Percentiles rank a stretch among this genome's conserved stretches.
These are phyloP conservation scores for Aspergillus sp. DNA, from an alignment of 2,329 filamentous ascomycete genomes.

Conservation along the genomic window DNA sequence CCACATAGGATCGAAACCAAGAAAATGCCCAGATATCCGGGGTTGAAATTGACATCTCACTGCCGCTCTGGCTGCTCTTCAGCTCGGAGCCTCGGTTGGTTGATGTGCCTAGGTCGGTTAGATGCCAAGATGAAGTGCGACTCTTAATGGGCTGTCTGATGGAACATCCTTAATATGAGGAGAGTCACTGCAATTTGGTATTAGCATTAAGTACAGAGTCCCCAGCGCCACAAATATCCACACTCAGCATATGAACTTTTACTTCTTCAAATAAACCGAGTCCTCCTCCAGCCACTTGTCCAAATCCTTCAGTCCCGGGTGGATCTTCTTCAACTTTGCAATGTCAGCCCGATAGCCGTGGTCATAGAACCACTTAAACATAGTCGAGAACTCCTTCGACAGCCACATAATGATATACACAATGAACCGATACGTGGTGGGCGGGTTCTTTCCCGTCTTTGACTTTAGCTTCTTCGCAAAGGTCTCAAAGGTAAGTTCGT, in stretches of 20 bases:
- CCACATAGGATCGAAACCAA: neutral
- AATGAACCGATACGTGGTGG: conserved; percentile 42
- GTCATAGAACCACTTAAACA: conserved; percentile 53
- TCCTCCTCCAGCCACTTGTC: conserved; percentile 48
- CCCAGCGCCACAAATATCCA: neutral
- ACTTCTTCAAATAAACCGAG: conserved; percentile 34
- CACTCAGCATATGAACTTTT: neutral
- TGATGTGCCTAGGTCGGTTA: too few species aligned
- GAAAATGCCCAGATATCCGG: neutral
- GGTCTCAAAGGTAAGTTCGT: conserved; percentile 49
- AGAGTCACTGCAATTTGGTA: neutral
- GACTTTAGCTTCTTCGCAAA: conserved; percentile 47
- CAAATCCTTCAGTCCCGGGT: conserved; percentile 49
- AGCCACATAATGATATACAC: conserved; percentile 39
- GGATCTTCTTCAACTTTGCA: conserved; percentile 36
- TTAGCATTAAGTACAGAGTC: neutral
- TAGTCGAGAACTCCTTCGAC: conserved; percentile 44
- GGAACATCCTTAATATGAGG: too few species aligned
- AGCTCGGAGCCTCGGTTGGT: neutral
- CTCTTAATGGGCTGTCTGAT: too few species aligned
- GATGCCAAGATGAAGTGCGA: too few species aligned
- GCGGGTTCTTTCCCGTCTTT: conserved; percentile 44
- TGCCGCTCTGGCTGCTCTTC: neutral
- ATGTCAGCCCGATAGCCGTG: conserved; percentile 50
- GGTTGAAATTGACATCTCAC: neutral